Evolutionary conservation across 78 protist genomes (phyloP), one percentile per base, ranked within the genome.

Genomic region (Dictyostelium brefeldianum): DNA sequence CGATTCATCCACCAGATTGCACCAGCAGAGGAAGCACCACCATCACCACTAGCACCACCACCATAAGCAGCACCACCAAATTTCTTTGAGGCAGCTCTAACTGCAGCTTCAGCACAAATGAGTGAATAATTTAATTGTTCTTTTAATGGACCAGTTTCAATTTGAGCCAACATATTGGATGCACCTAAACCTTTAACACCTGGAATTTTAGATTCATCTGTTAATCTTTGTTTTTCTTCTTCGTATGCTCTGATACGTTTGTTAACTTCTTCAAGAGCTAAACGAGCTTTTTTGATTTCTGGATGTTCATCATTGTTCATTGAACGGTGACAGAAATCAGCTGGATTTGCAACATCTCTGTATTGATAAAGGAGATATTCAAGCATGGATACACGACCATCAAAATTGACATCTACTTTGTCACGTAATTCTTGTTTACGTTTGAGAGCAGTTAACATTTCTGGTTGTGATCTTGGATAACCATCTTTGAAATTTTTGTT

Each of bases 251-350:
- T 94, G 48, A 94, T 94, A 69, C 82, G 80, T 81, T 85, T 89
- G 90, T 89, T 94, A 73, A 94, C 96, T 83, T 94, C 96, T 79
- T 94, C 96, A 27, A 94, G 87, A 27, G 96, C 96, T 75, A 94
- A 78, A 81, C 96, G 96, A 83, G 96, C 96, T 74, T 94, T 94
- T 50, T 50, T 75, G 90, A 94, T 94, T 87, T 94, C 96, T 81
- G 96, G 96, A 79, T 94, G 96, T 79, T 94, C 96, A 5, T 75
- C 90, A 48, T 27, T 17, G 64, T 62, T 74, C 96, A 94, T 94
- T n/a, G 96, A 94, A 53, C 96, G 75, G 18, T 14, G 18, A 78
- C 96, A 94, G 94, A 94, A 94, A 80, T 94, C 96, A 82, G 96
- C 96, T 81, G 96, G 96, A 83, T 94, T 94, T 94, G 96, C 96